Conservation (phyloP, 2,329 filamentous ascomycete genomes). For the Lecanosticta acicola region DNA sequence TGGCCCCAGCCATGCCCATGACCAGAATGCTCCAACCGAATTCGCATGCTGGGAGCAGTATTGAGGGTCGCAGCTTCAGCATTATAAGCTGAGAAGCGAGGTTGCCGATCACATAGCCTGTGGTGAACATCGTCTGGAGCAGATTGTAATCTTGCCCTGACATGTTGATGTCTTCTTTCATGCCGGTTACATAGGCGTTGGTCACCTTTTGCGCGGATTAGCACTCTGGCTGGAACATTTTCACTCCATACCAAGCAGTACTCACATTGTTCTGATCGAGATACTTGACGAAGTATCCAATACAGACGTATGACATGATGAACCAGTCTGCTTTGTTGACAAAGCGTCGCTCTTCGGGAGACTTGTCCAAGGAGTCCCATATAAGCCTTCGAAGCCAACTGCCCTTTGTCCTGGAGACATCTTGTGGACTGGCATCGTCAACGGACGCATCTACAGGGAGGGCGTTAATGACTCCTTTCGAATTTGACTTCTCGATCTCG, state of each 20-base stretch:
- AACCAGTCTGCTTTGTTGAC: slow-evolving; percentile 8
- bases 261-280: slow-evolving; percentile 5
- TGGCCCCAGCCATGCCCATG: slow-evolving; percentile 3
- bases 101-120: slow-evolving; percentile 5
- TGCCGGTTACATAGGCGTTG: slow-evolving; percentile 48
- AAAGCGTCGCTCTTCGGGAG: slow-evolving; percentile 3
- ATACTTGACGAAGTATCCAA: slow-evolving; percentile 8
- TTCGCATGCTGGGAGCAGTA: slow-evolving; percentile 4
- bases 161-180: slow-evolving; percentile 48
- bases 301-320: slow-evolving; percentile 6
- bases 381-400: slow-evolving; percentile 2
- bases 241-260: no score
- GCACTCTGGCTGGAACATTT: no score
- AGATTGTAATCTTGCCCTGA: slow-evolving; percentile 22
- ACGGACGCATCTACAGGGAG: no score
- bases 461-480: no score
- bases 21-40: slow-evolving; percentile 6
- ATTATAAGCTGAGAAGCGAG: slow-evolving; percentile 5
- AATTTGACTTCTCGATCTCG: no score
- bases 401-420: neutral
- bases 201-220: neutral
- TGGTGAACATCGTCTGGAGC: slow-evolving; percentile 6
- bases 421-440: neutral
- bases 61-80: slow-evolving; percentile 6
- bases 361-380: slow-evolving; percentile 5